Evolutionary conservation across 225 moss, liverwort and hornwort species (phyloP).

Genomic region (Sphagnum tenellum): DNA sequence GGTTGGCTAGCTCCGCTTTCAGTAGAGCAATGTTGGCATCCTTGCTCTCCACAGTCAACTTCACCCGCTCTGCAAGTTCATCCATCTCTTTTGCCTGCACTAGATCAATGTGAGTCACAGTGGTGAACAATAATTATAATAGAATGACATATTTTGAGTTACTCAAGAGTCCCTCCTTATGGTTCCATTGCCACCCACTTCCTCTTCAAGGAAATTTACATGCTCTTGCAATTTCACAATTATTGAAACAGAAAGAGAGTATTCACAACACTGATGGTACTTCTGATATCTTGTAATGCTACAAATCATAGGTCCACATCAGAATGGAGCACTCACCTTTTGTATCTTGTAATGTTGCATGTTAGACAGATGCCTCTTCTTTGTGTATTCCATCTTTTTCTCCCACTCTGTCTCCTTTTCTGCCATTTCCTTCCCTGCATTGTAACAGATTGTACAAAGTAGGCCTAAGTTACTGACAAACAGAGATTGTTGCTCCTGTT

Average conservation of each 20-base stretch:
- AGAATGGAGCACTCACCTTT: conserved; percentile 16
- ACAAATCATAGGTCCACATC: no score
- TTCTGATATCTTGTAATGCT: not conserved
- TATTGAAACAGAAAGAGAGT: not conserved
- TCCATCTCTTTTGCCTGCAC: conserved; percentile 39
- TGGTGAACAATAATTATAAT: not conserved
- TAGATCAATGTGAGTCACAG: no score
- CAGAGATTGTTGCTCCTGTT: not conserved
- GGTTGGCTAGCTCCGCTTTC: conserved; percentile 26
- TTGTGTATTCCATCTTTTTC: conserved; percentile 23
- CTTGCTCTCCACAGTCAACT: conserved; percentile 27
- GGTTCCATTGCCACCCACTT: not conserved
- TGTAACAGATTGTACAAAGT: no score
- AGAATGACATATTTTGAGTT: not conserved
- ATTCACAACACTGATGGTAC: not conserved
- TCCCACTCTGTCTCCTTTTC: conserved; percentile 20
- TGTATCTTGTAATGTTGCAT: conserved; percentile 49
- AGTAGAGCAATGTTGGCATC: conserved; percentile 36
- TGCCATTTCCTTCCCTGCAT: conserved; percentile 17
- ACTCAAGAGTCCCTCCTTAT: not conserved
- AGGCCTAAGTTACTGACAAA: no score
- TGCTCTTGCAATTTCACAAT: not conserved
- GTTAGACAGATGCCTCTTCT: conserved; percentile 21
- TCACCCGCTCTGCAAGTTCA: conserved; percentile 38
- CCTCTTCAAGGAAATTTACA: not conserved